phyloP scores from a whole-genome alignment of 169 alveolate genomes.

The Plasmodium vivax region DNA sequence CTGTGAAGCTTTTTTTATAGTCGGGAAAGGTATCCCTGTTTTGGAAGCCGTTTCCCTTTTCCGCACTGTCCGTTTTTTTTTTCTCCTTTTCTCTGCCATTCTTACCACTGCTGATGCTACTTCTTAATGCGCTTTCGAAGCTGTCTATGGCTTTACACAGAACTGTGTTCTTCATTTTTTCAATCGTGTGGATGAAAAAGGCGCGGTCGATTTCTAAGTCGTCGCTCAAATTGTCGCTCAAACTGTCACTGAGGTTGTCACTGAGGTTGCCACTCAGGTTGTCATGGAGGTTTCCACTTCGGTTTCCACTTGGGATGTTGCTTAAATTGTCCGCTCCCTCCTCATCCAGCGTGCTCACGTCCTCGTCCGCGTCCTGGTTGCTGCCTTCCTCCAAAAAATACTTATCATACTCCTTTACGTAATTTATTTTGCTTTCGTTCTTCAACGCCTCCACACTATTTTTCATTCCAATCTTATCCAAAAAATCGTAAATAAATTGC shows the following conservation, averaged over 20 bases:
- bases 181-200: conserved; percentile 20
- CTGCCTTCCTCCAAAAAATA: conserved; percentile 24
- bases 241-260: not conserved
- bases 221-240: conserved; percentile 21
- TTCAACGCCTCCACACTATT: conserved; percentile 37
- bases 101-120: not conserved
- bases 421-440: conserved; percentile 70
- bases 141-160: conserved; percentile 59
- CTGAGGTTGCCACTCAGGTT: not conserved
- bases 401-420: conserved; percentile 33
- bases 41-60: not conserved
- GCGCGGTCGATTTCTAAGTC: conserved; percentile 11
- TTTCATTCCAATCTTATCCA: conserved; percentile 63
- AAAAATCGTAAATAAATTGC: conserved; percentile 66
- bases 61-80: not conserved
- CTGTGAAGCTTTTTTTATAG: not conserved
- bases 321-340: not conserved
- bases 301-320: not conserved
- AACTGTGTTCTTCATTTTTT: conserved; percentile 51
- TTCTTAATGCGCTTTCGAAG: conserved; percentile 20
- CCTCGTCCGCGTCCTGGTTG: not conserved
- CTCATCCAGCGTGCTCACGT: not conserved
- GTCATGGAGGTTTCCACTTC: not conserved
- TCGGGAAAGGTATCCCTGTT: not conserved
- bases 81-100: not conserved